Conservation (phyloP, 2,329 filamentous ascomycete species). For the Colletotrichum orbiculare region DNA sequence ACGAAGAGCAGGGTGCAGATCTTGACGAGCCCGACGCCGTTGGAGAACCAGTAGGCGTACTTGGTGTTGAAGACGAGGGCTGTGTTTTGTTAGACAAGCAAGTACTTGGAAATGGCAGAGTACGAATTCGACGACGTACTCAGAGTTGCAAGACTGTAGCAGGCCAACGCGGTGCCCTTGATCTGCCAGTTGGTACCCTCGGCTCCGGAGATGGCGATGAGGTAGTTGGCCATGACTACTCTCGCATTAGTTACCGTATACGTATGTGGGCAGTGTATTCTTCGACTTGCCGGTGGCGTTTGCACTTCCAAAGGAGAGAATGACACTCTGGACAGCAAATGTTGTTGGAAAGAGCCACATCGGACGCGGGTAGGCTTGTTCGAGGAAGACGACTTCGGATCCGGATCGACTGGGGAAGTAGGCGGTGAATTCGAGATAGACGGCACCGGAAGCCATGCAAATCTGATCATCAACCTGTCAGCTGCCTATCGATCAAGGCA, state of each 20-base stretch:
- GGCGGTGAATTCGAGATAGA: constrained; percentile 73
- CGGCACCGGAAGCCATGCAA: constrained; percentile 58
- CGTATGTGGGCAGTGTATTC: too few species aligned
- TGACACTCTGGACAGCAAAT: constrained; percentile 71
- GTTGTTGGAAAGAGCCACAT: constrained; percentile 71
- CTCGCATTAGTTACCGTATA: not conserved
- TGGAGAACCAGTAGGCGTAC: constrained; percentile 65
- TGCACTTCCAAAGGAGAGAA: constrained; percentile 73
- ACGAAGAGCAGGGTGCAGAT: constrained; percentile 49
- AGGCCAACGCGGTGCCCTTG: constrained; percentile 74
- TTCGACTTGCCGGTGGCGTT: constrained; percentile 58
- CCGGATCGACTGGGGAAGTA: constrained; percentile 76
- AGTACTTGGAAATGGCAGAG: not conserved
- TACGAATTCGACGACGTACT: constrained; percentile 27
- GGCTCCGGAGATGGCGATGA: constrained; percentile 66
- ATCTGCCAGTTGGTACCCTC: constrained; percentile 69
- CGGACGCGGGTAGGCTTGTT: constrained; percentile 74
- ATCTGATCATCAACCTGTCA: constrained; percentile 54
- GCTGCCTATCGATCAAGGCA: not conserved
- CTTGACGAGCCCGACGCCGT: constrained; percentile 68
- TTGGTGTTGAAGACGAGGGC: constrained; percentile 55
- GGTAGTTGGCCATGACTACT: constrained; percentile 71
- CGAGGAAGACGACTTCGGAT: constrained; percentile 74
- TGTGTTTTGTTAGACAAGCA: not conserved
- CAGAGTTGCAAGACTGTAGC: constrained; percentile 64